Evolutionary conservation across 2,329 filamentous ascomycete species (phyloP).

Genomic region (Fusarium haematococcum): DNA sequence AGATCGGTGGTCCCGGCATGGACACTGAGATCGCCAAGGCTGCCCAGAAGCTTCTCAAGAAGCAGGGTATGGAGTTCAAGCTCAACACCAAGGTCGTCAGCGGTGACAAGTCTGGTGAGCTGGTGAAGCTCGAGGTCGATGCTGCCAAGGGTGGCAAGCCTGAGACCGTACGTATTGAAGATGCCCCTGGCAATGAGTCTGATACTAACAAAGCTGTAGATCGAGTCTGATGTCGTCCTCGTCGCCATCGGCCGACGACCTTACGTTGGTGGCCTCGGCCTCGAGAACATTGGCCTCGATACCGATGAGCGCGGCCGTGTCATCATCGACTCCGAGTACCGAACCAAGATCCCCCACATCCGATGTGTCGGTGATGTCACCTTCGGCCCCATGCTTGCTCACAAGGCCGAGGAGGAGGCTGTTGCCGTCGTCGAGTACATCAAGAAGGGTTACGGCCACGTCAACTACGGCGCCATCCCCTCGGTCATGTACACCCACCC

Average conservation of each 20-base stretch:
- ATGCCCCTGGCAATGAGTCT: neutral
- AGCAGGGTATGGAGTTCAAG: slow-evolving; percentile 99
- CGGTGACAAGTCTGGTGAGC: slow-evolving; percentile 83
- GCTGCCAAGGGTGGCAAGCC: slow-evolving; percentile 96
- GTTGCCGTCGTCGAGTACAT: slow-evolving; percentile 97
- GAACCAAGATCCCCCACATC: slow-evolving; percentile 97
- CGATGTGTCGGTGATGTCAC: slow-evolving; percentile 96
- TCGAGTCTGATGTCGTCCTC: slow-evolving; percentile 95
- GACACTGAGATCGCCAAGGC: slow-evolving; percentile 92
- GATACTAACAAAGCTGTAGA: slow-evolving; percentile 59
- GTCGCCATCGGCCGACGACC: slow-evolving; percentile 96
- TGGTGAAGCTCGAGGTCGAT: slow-evolving; percentile 86
- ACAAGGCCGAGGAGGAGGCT: slow-evolving; percentile 99
- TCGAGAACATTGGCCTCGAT: slow-evolving; percentile 94
- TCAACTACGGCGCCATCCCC: slow-evolving; percentile 98
- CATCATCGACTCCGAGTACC: slow-evolving; percentile 98
- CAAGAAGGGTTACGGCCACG: slow-evolving; percentile 96
- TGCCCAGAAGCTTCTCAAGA: slow-evolving; percentile 90
- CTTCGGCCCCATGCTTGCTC: slow-evolving; percentile 98
- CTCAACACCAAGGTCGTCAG: slow-evolving; percentile 93
- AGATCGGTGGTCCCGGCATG: slow-evolving; percentile 99
- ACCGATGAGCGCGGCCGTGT: slow-evolving; percentile 93
- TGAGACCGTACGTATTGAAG: slow-evolving; percentile 76
- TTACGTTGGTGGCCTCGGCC: slow-evolving; percentile 89
- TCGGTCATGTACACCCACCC: slow-evolving; percentile 99